Evolutionary conservation across 371 early-diverging fungal species (phyloP).

Genomic region (Rhizomucor pusillus): DNA sequence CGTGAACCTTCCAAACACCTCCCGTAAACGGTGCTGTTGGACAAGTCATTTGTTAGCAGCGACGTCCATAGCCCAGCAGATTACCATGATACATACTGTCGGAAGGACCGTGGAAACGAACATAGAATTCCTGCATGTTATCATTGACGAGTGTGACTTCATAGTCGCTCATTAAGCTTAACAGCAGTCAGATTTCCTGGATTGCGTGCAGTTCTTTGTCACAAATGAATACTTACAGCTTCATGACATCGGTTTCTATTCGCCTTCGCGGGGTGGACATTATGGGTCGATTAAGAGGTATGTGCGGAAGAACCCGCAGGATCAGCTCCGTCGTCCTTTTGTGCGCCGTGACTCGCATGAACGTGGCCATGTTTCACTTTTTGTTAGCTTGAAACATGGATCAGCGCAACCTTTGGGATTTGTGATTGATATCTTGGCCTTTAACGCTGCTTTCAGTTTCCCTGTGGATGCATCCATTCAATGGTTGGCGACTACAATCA

Average conservation of each 20-base stretch:
- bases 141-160: constrained; percentile 98
- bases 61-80: not conserved
- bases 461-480: too few relatives aligned
- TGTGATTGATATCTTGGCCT: too few relatives aligned
- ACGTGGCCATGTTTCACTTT: too few relatives aligned
- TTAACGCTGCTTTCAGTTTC: too few relatives aligned
- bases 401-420: too few relatives aligned
- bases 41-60: not conserved
- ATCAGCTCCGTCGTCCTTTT: too few relatives aligned
- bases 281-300: not conserved
- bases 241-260: constrained; percentile 98
- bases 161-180: constrained; percentile 96
- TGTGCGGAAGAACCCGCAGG: too few relatives aligned
- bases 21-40: constrained; percentile 86
- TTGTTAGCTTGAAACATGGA: too few relatives aligned
- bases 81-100: constrained; percentile 73
- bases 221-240: constrained; percentile 69
- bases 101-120: constrained; percentile 90
- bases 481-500: too few relatives aligned
- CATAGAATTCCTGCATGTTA: constrained; percentile 98
- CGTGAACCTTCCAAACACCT: constrained; percentile 97
- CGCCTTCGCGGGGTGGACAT: constrained; percentile 92
- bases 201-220: not conserved
- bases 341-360: too few relatives aligned
- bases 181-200: not conserved